Conservation (phyloP, 148 eudicot species). For the Chenopodium quinoa region DNA sequence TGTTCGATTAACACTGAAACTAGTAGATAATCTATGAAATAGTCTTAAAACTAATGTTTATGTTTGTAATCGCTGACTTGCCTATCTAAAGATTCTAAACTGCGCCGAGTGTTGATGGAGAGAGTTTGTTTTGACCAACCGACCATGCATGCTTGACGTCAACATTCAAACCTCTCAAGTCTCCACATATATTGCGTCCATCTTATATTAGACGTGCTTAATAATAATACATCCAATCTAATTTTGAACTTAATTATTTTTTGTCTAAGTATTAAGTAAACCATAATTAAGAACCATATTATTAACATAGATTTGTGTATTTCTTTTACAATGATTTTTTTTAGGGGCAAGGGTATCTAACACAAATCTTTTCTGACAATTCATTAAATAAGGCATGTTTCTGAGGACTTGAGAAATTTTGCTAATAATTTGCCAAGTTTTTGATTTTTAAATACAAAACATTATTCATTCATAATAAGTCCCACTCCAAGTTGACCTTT, state of each 20-base stretch:
- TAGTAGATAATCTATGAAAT: too few relatives aligned
- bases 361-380: conserved; percentile 1
- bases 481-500: too few relatives aligned
- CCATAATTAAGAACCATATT: neutral
- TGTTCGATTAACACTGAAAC: too few relatives aligned
- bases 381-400: neutral
- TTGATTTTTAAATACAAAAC: too few relatives aligned
- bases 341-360: neutral
- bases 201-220: neutral
- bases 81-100: too few relatives aligned
- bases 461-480: too few relatives aligned
- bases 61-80: too few relatives aligned
- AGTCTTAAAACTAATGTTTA: too few relatives aligned
- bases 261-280: neutral
- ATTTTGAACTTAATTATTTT: neutral
- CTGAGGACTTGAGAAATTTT: neutral
- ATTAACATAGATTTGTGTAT: neutral
- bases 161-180: neutral
- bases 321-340: too few relatives aligned
- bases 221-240: neutral
- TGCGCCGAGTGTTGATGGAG: neutral
- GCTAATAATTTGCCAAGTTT: too few relatives aligned
- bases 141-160: conserved; percentile 9
- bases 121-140: conserved; percentile 5
- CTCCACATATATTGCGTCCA: neutral